phyloP scores from a whole-genome alignment of 1,284 basidiomycete species.

The Rhodotorula sp. region DNA sequence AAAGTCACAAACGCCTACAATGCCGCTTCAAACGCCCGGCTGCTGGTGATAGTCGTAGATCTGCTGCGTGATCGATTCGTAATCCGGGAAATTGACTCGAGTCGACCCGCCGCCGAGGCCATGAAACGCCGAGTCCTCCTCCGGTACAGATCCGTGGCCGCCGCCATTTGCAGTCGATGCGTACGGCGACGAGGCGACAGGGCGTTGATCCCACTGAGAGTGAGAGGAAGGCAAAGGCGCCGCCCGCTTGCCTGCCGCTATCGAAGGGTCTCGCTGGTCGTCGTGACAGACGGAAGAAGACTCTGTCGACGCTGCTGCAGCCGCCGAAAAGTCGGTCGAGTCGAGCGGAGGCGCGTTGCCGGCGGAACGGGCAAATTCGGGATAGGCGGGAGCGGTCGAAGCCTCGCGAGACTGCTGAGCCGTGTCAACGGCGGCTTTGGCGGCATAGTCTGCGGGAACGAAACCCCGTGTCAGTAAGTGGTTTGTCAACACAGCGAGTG shows the following conservation, averaged over 20 bases:
- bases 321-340: not conserved
- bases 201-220: not conserved
- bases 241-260: slow-evolving; percentile 23
- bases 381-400: not conserved
- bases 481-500: not conserved
- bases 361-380: not conserved
- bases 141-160: not conserved
- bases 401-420: slow-evolving; percentile 31
- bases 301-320: not conserved
- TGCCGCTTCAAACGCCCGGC: too few species aligned
- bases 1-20: not conserved
- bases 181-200: not conserved
- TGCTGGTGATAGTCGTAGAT: too few species aligned
- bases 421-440: slow-evolving; percentile 25
- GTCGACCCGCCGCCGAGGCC: not conserved
- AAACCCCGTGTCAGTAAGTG: not conserved
- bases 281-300: slow-evolving; percentile 2
- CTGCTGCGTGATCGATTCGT: too few species aligned
- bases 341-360: not conserved
- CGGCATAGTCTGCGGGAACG: slow-evolving; percentile 12
- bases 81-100: not conserved
- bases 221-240: not conserved
- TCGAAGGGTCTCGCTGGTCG: slow-evolving; percentile 11
- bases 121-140: not conserved
- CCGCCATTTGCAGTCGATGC: not conserved